A percentile compares a stretch with the other conserved stretches of the same genome.
Conservation (phyloP, 2,329 filamentous ascomycete genomes). For the Gliomastix tumulicola region DNA sequence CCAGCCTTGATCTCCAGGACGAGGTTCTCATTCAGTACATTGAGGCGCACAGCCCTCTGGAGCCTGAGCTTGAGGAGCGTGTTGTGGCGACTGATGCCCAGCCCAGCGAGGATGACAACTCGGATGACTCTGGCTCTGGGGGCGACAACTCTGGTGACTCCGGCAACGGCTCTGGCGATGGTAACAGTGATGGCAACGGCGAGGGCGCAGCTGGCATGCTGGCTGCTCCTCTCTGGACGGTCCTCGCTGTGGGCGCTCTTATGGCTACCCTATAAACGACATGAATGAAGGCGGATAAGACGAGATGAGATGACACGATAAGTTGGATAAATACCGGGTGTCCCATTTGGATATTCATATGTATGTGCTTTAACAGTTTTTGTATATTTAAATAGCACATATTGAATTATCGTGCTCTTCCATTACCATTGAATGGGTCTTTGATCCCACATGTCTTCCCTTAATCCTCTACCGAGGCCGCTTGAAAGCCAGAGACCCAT, state of each 20-base stretch:
- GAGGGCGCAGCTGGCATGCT: slow-evolving; percentile 3
- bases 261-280: slow-evolving; percentile 3
- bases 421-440: too few species aligned
- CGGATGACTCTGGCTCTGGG: background rate
- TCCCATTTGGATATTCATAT: too few species aligned
- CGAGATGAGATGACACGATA: too few species aligned
- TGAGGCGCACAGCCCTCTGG: slow-evolving; percentile 36
- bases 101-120: slow-evolving; percentile 1
- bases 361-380: too few species aligned
- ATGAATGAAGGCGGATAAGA: too few species aligned
- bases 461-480: too few species aligned
- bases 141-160: background rate
- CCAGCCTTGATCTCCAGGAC: slow-evolving; percentile 44
- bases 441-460: too few species aligned
- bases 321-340: too few species aligned
- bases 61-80: slow-evolving; percentile 37
- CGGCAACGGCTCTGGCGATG: background rate
- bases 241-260: slow-evolving; percentile 1
- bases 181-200: slow-evolving; percentile 1
- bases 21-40: slow-evolving; percentile 47
- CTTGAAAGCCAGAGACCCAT: too few species aligned
- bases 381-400: too few species aligned
- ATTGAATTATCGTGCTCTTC: too few species aligned
- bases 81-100: slow-evolving; percentile 12
- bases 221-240: slow-evolving; percentile 3